Evolutionary conservation across 805 yeast genomes (phyloP).

Genomic region (Barnettozyma sucrosica): DNA sequence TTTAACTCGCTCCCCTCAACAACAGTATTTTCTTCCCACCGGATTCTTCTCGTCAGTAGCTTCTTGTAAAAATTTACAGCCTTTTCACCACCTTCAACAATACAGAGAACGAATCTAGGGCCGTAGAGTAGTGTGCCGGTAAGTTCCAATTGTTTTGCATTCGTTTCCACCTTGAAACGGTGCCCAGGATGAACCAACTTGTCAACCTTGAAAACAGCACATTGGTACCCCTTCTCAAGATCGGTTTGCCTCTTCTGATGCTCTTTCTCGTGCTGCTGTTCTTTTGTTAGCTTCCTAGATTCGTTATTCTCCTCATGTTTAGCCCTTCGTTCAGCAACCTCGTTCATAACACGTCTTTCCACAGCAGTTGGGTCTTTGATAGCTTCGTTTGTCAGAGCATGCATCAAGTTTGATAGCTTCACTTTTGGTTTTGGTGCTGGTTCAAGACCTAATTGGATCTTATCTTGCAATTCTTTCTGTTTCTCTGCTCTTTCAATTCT

Average conservation of each 20-base stretch:
- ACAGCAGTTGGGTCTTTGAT: constrained; percentile 85
- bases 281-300: constrained; percentile 54
- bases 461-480: constrained; percentile 74
- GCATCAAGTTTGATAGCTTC: constrained; percentile 78
- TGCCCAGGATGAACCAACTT: constrained; percentile 59
- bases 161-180: constrained; percentile 66
- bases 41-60: constrained; percentile 53
- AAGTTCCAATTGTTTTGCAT: constrained; percentile 67
- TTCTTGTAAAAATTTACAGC: constrained; percentile 57
- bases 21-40: constrained; percentile 55
- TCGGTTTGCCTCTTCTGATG: constrained; percentile 42
- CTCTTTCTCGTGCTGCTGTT: constrained; percentile 48
- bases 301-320: constrained; percentile 59
- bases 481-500: constrained; percentile 49
- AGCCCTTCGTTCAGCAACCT: constrained; percentile 55
- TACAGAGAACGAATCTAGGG: constrained; percentile 45
- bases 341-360: constrained; percentile 63
- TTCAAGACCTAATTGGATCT: constrained; percentile 72
- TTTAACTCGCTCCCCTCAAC: constrained; percentile 29
- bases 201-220: constrained; percentile 55
- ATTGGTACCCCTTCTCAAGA: constrained; percentile 43
- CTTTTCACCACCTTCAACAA: constrained; percentile 71
- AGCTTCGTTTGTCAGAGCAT: constrained; percentile 77
- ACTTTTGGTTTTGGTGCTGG: constrained; percentile 90
- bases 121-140: constrained; percentile 50